Base-by-base conservation (phyloP, 805 yeast species). In the Metschnikowia reukaufii region DNA sequence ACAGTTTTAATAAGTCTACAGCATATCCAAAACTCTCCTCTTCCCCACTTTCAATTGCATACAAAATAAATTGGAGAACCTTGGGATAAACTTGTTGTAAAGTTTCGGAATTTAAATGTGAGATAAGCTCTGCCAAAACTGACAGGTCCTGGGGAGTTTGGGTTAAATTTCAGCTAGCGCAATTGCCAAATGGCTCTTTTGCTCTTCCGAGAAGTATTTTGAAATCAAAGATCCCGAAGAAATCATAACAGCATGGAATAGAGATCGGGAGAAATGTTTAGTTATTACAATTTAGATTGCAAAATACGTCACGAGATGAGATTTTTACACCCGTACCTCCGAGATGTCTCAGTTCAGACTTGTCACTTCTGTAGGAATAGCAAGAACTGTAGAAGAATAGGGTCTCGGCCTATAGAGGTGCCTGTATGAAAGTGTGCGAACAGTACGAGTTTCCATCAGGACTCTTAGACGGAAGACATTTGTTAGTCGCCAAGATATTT, bases 61-160 rank as follows among this genome's bases (percentile, higher is more conserved):
- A 9, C 13, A 43, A 21, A 9, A 40, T 30, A 25, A 47, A 51
- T 7, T 36, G 32, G 32, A 42, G 36, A 17, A 51, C 27, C 8
- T 40, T 25, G 12, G 54, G 49, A 16, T 52, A 38, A 16, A 53
- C 35, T 25, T 23, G 17, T 4, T 45, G 42, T 13, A 44, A 23
- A 13, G 36, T 17, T 15, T 29, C 30, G 6, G 34, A 20, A 29
- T 43, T 45, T 34, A 54, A 31, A 6, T 48, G 48, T 16, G 50
- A 39, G 18, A 55, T 40, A 20, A 55, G 49, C 40, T 48, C 49
- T 9, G 42, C 44, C 38, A 55, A 45, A 4, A 55, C 39, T 17
- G 42, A 44, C 47, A 50, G 44, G 29, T 51, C 51, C 21, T 45
- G 49, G 3, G 47, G 44, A 17, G 23, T 31, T 34, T 35, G 6